Base-by-base conservation (phyloP, 495 filamentous ascomycete species). In the Penicillium paradoxum region DNA sequence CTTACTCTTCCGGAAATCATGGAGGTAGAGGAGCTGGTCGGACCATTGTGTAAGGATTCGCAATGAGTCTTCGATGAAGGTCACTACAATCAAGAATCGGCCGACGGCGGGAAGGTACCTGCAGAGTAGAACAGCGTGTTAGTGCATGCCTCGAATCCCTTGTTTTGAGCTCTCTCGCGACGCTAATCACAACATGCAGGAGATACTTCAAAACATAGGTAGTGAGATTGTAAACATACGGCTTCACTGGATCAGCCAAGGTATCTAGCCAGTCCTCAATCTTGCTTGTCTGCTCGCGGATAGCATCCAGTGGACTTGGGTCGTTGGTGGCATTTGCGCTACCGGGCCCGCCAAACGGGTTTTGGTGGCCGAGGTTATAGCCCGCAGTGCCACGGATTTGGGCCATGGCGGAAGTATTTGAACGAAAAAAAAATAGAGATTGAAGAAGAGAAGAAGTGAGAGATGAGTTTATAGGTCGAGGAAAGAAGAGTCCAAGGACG, bases 11-110 rank as follows among this genome's bases (percentile, higher is more conserved):
- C 95, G 81, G 76, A 95, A 97, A 62, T 95, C 89, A 66, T 87
- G 84, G 41, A 98, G 84, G 65, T 97, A 98, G 24, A 87, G 72
- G 29, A 98, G 83, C 78, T 98, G 93, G 71, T 97, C 93, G 68
- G 65, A 84, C 93, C 93, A 98, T 85, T 98, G 93, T 56, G 95
- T 97, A 64, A 97, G 77, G 67, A 98, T 98, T 69, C 93, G 83
- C 36, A 98, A 74, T 29, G 91, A 89, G 75, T 98, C 93, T 73
- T 98, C 93, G 54, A 98, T 79, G 77, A 98, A 98, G 56, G 93
- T 98, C 51, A 97, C 93, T 25, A 98, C 93, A 60, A 98, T 98
- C 59, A 98, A 75, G 73, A 97, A 97, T 39, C 93, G 88, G 34
- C 93, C 93, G 72, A 97, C 91, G 51, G 89, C 90, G 27, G 93